Evolutionary conservation across 441 rosid genomes (phyloP).

Genomic region (Pelargonium fulgidum): DNA sequence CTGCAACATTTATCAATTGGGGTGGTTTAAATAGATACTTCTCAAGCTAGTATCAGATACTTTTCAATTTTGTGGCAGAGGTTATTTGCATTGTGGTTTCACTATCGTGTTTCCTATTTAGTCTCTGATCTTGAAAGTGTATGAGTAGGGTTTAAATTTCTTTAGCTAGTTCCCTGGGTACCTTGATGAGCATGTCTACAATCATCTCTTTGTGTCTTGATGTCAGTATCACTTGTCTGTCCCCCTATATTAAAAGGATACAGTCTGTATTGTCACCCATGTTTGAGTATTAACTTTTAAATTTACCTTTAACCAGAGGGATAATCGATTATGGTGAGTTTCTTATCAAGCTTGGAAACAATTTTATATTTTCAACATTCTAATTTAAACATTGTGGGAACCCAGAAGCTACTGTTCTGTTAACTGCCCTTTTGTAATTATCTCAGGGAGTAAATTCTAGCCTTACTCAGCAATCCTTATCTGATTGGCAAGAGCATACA

Average conservation of each 20-base stretch:
- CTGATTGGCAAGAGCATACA: conserved; percentile 95
- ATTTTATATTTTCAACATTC: not conserved
- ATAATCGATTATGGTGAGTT: conserved; percentile 3
- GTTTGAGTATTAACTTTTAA: not conserved
- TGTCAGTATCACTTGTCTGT: conserved; percentile 3
- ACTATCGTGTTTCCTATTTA: not conserved
- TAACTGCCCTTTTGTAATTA: conserved; percentile 8
- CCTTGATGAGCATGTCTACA: not conserved
- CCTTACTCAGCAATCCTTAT: conserved; percentile 43
- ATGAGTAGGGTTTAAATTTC: not conserved
- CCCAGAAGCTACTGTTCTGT: conserved; percentile 5
- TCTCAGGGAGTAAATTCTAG: conserved; percentile 40
- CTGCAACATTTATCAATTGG: not conserved
- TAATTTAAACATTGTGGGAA: not conserved
- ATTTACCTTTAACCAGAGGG: not conserved
- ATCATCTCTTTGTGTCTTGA: not conserved
- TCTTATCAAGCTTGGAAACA: not conserved
- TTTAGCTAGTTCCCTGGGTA: not conserved
- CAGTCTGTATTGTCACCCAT: not conserved
- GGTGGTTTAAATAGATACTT: conserved; percentile 2
- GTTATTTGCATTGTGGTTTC: conserved; percentile 1
- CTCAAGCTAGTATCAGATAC: not conserved
- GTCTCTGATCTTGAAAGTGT: not conserved
- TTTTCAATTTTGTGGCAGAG: not conserved
- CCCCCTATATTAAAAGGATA: not conserved